Evolutionary conservation across 495 filamentous ascomycete species (phyloP).

Genomic region (Podospora australis): DNA sequence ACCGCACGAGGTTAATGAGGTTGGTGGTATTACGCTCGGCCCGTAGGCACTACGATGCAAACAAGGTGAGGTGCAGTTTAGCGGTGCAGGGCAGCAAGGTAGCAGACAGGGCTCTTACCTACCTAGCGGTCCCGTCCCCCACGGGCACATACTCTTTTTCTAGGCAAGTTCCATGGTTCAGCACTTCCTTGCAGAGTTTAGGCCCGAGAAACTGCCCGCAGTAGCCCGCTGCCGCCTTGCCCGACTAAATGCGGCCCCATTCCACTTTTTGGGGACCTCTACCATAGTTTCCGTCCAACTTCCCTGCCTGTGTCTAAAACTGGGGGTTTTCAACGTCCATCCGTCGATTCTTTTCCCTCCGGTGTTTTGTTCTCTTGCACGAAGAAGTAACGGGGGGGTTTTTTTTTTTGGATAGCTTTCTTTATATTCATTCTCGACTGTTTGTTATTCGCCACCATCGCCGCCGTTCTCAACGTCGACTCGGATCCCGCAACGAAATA

Average conservation of each 20-base stretch:
- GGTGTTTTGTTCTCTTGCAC: neutral
- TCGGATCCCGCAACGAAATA: neutral
- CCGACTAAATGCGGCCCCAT: slow-evolving; percentile 10
- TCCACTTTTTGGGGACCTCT: slow-evolving; percentile 14
- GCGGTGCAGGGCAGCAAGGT: neutral
- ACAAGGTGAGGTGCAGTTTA: neutral
- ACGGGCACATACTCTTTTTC: neutral
- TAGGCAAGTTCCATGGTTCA: neutral
- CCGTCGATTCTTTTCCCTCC: neutral
- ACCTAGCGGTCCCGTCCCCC: too few species aligned
- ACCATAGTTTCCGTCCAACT: slow-evolving; percentile 1
- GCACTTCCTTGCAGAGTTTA: slow-evolving; percentile 6
- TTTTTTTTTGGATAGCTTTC: neutral
- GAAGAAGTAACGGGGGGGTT: too few species aligned
- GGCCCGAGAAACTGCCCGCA: slow-evolving; percentile 12
- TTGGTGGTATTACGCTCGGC: neutral
- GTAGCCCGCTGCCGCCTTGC: slow-evolving; percentile 6
- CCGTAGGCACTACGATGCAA: neutral
- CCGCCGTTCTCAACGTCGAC: neutral
- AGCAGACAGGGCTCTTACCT: neutral
- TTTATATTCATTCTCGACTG: neutral
- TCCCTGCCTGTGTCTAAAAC: slow-evolving; percentile 1
- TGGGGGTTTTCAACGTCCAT: slow-evolving; percentile 10
- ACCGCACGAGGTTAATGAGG: neutral
- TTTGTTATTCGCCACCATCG: neutral